Evolutionary conservation across 2,329 filamentous ascomycete genomes (phyloP).

Genomic region (Trichoderma oligosporum): DNA sequence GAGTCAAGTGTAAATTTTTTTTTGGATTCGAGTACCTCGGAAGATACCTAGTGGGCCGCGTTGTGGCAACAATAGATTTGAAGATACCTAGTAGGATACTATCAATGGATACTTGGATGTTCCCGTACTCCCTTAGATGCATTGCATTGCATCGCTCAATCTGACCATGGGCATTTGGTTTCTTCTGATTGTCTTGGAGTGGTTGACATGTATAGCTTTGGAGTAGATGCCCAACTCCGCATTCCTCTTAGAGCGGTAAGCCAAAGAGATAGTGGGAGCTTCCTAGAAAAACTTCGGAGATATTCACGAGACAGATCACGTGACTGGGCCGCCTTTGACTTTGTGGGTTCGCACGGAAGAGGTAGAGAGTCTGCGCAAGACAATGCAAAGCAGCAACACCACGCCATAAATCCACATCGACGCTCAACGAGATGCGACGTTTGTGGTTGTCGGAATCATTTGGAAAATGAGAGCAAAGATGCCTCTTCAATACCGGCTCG

Average conservation of each 20-base stretch:
- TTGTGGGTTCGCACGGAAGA: not conserved
- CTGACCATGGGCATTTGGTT: no score
- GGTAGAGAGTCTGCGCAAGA: slow-evolving; percentile 9
- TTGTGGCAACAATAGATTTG: not conserved
- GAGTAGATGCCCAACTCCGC: no score
- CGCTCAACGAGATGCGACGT: slow-evolving; percentile 6
- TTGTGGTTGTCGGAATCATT: not conserved
- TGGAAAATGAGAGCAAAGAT: not conserved
- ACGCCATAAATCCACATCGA: slow-evolving; percentile 11
- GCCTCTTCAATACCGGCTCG: not conserved
- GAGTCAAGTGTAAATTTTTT: not conserved
- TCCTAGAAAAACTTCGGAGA: not conserved
- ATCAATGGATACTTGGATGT: no score
- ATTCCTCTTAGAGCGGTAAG: no score
- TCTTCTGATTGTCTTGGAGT: no score
- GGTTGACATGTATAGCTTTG: no score
- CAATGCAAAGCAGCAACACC: slow-evolving; percentile 16
- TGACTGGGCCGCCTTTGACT: not conserved
- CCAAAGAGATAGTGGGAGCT: no score
- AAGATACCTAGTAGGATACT: no score
- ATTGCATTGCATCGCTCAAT: no score
- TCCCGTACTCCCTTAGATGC: no score
- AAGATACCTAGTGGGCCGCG: not conserved
- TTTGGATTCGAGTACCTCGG: not conserved
- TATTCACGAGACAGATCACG: not conserved